phyloP scores from a whole-genome alignment of 2,329 filamentous ascomycete genomes.

The Plenodomus lindquistii region DNA sequence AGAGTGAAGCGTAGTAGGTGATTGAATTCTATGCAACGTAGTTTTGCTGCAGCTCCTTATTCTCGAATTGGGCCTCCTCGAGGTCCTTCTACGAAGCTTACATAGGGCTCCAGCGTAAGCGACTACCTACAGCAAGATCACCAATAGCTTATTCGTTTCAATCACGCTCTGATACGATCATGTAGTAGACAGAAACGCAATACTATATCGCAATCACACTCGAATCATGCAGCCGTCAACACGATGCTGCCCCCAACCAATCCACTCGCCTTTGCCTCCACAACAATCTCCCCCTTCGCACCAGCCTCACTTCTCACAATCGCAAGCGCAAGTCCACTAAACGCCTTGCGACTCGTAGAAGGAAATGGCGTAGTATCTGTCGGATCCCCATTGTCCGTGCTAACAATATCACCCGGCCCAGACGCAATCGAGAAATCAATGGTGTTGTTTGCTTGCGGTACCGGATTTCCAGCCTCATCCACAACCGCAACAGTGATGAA shows the following conservation, averaged over 20 bases:
- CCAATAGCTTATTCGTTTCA: too few species aligned
- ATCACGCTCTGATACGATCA: too few species aligned
- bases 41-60: too few species aligned
- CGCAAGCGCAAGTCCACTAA: slow-evolving; percentile 29
- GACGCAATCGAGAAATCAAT: slow-evolving; percentile 51
- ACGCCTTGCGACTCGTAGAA: slow-evolving; percentile 25
- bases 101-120: too few species aligned
- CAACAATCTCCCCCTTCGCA: slow-evolving; percentile 12
- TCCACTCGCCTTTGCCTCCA: slow-evolving; percentile 11
- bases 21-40: too few species aligned
- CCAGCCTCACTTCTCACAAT: slow-evolving; percentile 23
- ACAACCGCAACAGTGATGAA: slow-evolving; percentile 54
- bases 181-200: too few species aligned
- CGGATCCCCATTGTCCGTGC: slow-evolving; percentile 30
- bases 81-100: too few species aligned
- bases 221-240: neutral
- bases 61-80: too few species aligned
- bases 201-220: too few species aligned
- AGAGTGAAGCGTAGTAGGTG: too few species aligned
- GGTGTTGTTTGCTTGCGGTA: slow-evolving; percentile 49
- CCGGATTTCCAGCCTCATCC: slow-evolving; percentile 50
- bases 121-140: too few species aligned
- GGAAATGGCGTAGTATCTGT: slow-evolving; percentile 30
- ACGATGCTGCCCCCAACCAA: slow-evolving; percentile 8
- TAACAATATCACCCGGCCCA: slow-evolving; percentile 49